Percentiles rank a stretch among this genome's conserved stretches.
phyloP scores from a whole-genome alignment of 352 stramenopile species.

The Phytophthora citrophthora region DNA sequence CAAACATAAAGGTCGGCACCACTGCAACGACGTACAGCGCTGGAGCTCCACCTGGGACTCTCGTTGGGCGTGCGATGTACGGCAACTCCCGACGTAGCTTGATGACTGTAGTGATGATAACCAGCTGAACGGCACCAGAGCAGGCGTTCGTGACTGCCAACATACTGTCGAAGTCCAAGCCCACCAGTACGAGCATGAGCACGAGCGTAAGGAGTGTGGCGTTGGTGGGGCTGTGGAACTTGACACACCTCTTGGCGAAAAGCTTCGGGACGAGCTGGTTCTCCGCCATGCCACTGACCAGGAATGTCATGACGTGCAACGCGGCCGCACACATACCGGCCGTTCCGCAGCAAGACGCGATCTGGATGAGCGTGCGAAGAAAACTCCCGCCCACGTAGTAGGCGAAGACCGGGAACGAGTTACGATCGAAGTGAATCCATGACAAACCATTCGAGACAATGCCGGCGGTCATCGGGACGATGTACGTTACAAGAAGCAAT shows the following conservation, averaged over 20 bases:
- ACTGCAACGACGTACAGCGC: conserved; percentile 44
- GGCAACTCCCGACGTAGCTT: conserved; percentile 79
- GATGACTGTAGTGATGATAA: conserved; percentile 92
- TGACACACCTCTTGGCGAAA: conserved; percentile 60
- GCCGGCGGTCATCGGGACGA: conserved; percentile 89
- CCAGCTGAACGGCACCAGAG: conserved; percentile 80
- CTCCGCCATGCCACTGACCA: conserved; percentile 83
- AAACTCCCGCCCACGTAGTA: conserved; percentile 80
- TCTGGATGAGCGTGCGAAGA: conserved; percentile 86
- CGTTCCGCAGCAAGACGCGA: conserved; percentile 73
- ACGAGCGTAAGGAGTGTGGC: conserved; percentile 44
- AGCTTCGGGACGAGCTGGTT: conserved; percentile 80
- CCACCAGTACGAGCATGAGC: conserved; percentile 49
- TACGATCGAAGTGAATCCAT: conserved; percentile 81
- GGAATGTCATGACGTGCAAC: conserved; percentile 89
- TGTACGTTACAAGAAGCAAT: conserved; percentile 82
- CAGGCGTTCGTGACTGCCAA: conserved; percentile 92
- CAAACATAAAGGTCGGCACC: conserved; percentile 47
- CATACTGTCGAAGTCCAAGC: conserved; percentile 72
- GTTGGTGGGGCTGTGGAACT: conserved; percentile 46
- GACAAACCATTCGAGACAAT: conserved; percentile 62
- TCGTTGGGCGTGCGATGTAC: conserved; percentile 72
- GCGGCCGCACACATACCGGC: conserved; percentile 92
- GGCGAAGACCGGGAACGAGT: conserved; percentile 87
- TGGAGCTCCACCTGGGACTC: conserved; percentile 50